Percentiles rank a stretch among this genome's conserved stretches.
Conservation (phyloP, 805 yeast species). For the Dipodascus geniculatus region DNA sequence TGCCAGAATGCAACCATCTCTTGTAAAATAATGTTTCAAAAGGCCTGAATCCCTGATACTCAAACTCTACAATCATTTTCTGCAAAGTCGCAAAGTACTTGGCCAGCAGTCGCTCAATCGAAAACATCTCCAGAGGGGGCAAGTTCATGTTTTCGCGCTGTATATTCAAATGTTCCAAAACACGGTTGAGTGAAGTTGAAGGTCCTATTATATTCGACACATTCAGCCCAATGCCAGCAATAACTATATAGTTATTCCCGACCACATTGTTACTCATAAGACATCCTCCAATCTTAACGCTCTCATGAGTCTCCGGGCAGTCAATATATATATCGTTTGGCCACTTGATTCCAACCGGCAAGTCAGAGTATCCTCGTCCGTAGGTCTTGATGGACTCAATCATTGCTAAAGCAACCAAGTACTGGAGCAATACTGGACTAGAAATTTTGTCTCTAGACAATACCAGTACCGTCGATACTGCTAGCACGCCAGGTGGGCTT, state of each 20-base stretch:
- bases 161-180: conserved; percentile 50
- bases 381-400: conserved; percentile 64
- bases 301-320: conserved; percentile 38
- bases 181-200: conserved; percentile 72
- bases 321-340: conserved; percentile 83
- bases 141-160: conserved; percentile 34
- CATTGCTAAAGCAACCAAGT: conserved; percentile 69
- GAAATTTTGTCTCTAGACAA: conserved; percentile 33
- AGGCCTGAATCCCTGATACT: conserved; percentile 50
- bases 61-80: conserved; percentile 40
- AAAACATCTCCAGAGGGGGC: conserved; percentile 34
- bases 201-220: conserved; percentile 70
- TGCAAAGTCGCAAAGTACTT: conserved; percentile 55
- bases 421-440: conserved; percentile 64
- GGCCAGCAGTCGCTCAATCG: conserved; percentile 47
- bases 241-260: conserved; percentile 47
- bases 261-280: conserved; percentile 67
- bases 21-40: conserved; percentile 62
- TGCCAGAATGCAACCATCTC: conserved; percentile 75
- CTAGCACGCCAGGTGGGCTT: conserved; percentile 83
- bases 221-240: conserved; percentile 86
- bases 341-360: conserved; percentile 86
- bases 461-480: conserved; percentile 60
- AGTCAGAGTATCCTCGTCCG: conserved; percentile 51
- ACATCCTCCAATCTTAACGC: conserved; percentile 73